phyloP scores from a whole-genome alignment of 2,329 filamentous ascomycete species.

The Alternaria tenuissima region DNA sequence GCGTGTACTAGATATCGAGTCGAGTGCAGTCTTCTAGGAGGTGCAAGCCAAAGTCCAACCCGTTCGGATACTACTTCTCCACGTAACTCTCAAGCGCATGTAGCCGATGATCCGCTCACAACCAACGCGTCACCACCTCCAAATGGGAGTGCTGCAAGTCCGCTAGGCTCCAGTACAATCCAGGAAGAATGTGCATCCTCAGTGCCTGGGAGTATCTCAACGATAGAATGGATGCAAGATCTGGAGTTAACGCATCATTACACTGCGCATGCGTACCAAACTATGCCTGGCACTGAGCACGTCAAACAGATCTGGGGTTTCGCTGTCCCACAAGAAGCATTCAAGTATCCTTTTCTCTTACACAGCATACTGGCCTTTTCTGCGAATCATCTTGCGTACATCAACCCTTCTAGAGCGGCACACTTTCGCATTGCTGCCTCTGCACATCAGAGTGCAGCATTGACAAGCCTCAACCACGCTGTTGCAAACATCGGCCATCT shows the following conservation, averaged over 20 bases:
- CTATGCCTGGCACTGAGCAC: conserved; percentile 32
- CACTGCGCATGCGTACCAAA: conserved; percentile 35
- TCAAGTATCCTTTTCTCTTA: conserved; percentile 47
- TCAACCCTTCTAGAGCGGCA: conserved; percentile 28
- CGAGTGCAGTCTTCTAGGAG: conserved; percentile 38
- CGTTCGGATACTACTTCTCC: neutral
- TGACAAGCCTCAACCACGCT: conserved; percentile 31
- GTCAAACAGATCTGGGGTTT: conserved; percentile 45
- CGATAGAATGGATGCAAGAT: conserved; percentile 34
- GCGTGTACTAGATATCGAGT: conserved; percentile 40
- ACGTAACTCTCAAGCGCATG: neutral
- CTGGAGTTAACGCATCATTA: conserved; percentile 43
- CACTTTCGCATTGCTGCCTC: conserved; percentile 39
- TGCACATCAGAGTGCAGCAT: conserved; percentile 38
- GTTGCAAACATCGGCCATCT: conserved; percentile 31
- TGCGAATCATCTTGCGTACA: conserved; percentile 45
- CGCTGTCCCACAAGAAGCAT: conserved; percentile 46
- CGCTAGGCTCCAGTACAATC: neutral
- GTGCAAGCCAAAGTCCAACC: conserved; percentile 1
- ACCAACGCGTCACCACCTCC: neutral
- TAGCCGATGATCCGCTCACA: conserved; percentile 1
- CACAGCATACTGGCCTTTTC: conserved; percentile 52
- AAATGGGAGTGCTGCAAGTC: conserved; percentile 9
- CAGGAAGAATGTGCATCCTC: neutral
- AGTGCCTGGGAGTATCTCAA: neutral